phyloP scores from a whole-genome alignment of 352 stramenopile genomes.

The Pythium sukuiense region DNA sequence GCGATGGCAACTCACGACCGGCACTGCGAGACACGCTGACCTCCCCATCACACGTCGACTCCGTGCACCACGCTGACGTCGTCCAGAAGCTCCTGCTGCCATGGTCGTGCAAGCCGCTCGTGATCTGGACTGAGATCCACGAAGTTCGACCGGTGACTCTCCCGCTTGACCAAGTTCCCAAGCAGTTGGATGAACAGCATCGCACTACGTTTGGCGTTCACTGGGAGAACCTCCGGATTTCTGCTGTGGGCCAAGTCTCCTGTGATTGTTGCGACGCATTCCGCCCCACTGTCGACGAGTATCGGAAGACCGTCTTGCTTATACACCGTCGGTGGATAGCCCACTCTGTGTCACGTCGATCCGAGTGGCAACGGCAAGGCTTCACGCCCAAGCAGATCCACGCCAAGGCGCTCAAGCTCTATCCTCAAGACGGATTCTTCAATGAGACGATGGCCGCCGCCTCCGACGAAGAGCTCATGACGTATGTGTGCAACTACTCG shows the following conservation, averaged over 20 bases:
- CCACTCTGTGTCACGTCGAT: not conserved
- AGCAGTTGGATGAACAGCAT: not conserved
- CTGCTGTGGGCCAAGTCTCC: not conserved
- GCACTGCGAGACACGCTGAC: not conserved
- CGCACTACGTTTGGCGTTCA: slow-evolving; percentile 12
- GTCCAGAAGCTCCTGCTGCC: not conserved
- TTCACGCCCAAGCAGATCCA: not conserved
- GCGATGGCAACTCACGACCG: not conserved
- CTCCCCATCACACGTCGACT: not conserved
- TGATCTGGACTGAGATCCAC: not conserved
- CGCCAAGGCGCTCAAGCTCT: not conserved
- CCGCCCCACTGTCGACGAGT: slow-evolving; percentile 2
- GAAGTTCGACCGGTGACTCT: not conserved
- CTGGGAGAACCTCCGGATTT: slow-evolving; percentile 17
- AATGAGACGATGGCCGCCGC: slow-evolving; percentile 3
- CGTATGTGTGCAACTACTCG: slow-evolving; percentile 8
- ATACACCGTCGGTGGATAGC: slow-evolving; percentile 16
- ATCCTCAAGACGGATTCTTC: slow-evolving; percentile 7
- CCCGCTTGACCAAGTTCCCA: not conserved
- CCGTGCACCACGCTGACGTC: not conserved
- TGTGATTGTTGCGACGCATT: slow-evolving; percentile 11
- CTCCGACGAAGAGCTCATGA: slow-evolving; percentile 11
- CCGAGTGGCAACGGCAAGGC: not conserved
- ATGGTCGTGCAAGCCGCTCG: not conserved
- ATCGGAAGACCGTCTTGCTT: slow-evolving; percentile 6